phyloP scores from a whole-genome alignment of 306 rosid genomes.

The Vachellia collinsii region DNA sequence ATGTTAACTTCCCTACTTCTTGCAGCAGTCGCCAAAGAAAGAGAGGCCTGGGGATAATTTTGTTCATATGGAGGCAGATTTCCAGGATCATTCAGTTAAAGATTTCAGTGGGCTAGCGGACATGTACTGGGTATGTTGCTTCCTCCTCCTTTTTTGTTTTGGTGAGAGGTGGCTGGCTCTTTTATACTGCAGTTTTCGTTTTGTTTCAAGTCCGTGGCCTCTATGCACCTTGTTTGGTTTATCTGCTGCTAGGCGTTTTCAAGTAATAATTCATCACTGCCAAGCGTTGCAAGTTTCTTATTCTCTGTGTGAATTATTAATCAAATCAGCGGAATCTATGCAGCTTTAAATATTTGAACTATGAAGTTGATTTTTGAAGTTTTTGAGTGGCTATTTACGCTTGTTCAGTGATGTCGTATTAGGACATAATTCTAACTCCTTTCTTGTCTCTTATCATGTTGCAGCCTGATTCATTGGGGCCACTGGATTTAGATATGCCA shows the following conservation, averaged over 20 bases:
- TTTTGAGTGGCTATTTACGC: slow-evolving; percentile 2
- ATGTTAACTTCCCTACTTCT: slow-evolving; percentile 30
- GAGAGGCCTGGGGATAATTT: slow-evolving; percentile 58
- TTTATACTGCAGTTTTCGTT: slow-evolving; percentile 3
- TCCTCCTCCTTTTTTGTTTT: not conserved
- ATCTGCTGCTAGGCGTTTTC: slow-evolving; percentile 26
- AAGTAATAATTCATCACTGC: slow-evolving; percentile 9
- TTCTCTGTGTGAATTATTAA: slow-evolving; percentile 25
- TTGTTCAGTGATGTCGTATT: not conserved
- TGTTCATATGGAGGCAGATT: slow-evolving; percentile 55
- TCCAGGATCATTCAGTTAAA: slow-evolving; percentile 53
- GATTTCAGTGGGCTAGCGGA: slow-evolving; percentile 64
- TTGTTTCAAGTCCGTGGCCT: slow-evolving; percentile 20
- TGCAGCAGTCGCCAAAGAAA: slow-evolving; percentile 57
- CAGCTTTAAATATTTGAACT: slow-evolving; percentile 15
- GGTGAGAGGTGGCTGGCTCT: not conserved
- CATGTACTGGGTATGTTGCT: slow-evolving; percentile 77
- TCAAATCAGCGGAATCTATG: slow-evolving; percentile 17
- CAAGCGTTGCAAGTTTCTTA: slow-evolving; percentile 19
- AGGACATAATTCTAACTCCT: not conserved
- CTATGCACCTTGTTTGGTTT: slow-evolving; percentile 23
- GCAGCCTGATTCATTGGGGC: slow-evolving; percentile 97
- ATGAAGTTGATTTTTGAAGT: not conserved
- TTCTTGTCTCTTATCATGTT: slow-evolving; percentile 28
- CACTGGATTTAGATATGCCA: slow-evolving; percentile 79